A percentile compares a stretch with the other conserved stretches of the same genome.
Evolutionary conservation across 805 yeast genomes (phyloP).

Genomic region (Sungouiella blattae): DNA sequence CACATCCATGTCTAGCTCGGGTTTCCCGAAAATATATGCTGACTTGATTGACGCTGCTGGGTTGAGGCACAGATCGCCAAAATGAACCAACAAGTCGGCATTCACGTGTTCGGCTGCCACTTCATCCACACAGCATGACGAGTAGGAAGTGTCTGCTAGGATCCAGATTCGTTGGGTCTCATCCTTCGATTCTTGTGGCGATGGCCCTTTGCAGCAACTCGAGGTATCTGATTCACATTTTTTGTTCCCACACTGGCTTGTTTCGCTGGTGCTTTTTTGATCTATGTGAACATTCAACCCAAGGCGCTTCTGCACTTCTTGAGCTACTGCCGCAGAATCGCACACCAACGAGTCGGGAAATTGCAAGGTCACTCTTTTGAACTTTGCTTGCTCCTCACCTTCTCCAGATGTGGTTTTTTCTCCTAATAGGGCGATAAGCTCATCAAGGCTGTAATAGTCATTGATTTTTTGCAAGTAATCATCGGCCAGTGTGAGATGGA

Average conservation of each 20-base stretch:
- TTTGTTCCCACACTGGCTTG: not conserved
- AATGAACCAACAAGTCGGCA: constrained; percentile 84
- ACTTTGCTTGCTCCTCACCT: constrained; percentile 21
- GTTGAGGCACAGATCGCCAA: constrained; percentile 92
- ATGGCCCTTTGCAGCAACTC: not conserved
- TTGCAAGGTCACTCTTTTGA: constrained; percentile 68
- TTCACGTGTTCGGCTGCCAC: constrained; percentile 92
- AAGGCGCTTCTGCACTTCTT: constrained; percentile 44
- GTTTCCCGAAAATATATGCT: constrained; percentile 74
- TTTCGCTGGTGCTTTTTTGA: too few species aligned
- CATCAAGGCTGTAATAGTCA: constrained; percentile 54
- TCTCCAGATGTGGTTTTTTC: constrained; percentile 18
- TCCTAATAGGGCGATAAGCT: constrained; percentile 39
- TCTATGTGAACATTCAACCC: constrained; percentile 4
- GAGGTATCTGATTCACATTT: not conserved
- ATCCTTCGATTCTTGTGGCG: not conserved
- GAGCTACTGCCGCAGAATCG: constrained; percentile 73
- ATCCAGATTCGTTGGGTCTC: constrained; percentile 57
- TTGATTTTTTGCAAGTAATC: constrained; percentile 33
- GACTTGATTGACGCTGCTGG: constrained; percentile 72
- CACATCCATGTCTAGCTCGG: constrained; percentile 44
- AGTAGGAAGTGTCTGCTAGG: constrained; percentile 92
- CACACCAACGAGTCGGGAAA: constrained; percentile 80
- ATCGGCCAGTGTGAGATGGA: constrained; percentile 23
- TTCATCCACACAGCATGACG: constrained; percentile 94